Conservation (phyloP, 1,284 basidiomycete species). For the Ceratobasidium sp. region DNA sequence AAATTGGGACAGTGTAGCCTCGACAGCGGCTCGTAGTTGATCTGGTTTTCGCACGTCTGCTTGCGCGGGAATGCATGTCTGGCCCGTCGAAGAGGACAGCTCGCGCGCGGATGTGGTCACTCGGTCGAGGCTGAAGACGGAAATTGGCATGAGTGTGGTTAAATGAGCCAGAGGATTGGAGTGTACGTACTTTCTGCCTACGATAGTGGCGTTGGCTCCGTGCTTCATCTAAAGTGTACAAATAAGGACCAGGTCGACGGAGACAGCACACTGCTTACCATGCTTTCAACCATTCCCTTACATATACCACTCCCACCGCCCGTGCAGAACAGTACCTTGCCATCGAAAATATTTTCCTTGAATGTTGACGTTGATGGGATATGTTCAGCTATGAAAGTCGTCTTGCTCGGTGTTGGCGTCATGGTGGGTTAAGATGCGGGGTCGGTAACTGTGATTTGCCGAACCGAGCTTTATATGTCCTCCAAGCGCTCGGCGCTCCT, state of each 20-base stretch:
- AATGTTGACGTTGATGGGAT: slow-evolving; percentile 70
- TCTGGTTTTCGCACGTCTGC: slow-evolving; percentile 87
- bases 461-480: not conserved
- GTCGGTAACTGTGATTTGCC: slow-evolving; percentile 2
- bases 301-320: slow-evolving; percentile 93
- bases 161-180: not conserved
- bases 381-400: not conserved
- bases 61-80: slow-evolving; percentile 75
- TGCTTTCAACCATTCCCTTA: slow-evolving; percentile 83
- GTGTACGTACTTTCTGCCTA: slow-evolving; percentile 81
- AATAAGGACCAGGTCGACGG: not conserved
- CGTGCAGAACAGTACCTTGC: slow-evolving; percentile 94
- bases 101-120: slow-evolving; percentile 76
- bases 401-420: slow-evolving; percentile 29
- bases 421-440: slow-evolving; percentile 24
- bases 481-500: slow-evolving; percentile 8
- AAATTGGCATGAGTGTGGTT: slow-evolving; percentile 16
- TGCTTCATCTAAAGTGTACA: slow-evolving; percentile 74
- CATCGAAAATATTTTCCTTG: slow-evolving; percentile 83
- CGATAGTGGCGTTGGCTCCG: slow-evolving; percentile 82
- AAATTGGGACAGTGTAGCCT: slow-evolving; percentile 77
- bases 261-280: slow-evolving; percentile 62
- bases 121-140: slow-evolving; percentile 72
- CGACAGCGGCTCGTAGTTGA: slow-evolving; percentile 79
- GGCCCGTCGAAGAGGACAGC: slow-evolving; percentile 75